Percentiles rank a stretch among this genome's conserved stretches.
Evolutionary conservation across 2,329 filamentous ascomycete species (phyloP).

Genomic region (Epichloe festucae): DNA sequence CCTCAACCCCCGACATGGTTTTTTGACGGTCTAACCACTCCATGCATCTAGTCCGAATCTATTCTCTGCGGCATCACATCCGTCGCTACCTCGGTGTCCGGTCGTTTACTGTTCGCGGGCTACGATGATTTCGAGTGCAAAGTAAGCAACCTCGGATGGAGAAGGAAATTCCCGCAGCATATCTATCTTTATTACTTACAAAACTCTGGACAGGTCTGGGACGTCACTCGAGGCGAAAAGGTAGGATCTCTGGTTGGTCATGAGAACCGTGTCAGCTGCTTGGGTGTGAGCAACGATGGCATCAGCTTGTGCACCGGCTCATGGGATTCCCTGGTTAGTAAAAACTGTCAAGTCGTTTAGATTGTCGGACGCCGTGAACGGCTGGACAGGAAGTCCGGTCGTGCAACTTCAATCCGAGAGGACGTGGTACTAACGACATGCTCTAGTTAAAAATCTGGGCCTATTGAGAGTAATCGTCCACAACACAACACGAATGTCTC

Average conservation of each 20-base stretch:
- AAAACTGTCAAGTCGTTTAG: background rate
- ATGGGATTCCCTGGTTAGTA: conserved; percentile 93
- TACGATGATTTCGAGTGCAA: conserved; percentile 99
- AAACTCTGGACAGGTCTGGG: conserved; percentile 65
- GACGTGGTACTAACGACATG: conserved; percentile 7
- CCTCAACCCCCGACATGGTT: background rate
- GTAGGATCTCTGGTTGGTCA: conserved; percentile 94
- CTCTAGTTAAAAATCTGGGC: conserved; percentile 76
- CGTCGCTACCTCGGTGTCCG: conserved; percentile 93
- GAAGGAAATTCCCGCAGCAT: background rate
- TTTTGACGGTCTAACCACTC: conserved; percentile 8
- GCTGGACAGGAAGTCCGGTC: background rate
- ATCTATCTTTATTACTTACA: conserved; percentile 5
- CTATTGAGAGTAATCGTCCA: conserved; percentile 38
- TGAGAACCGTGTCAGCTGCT: conserved; percentile 96
- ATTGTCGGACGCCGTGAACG: background rate
- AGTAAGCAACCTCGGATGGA: conserved; percentile 36
- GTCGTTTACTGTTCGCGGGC: conserved; percentile 85
- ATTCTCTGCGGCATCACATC: conserved; percentile 97
- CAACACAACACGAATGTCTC: conserved; percentile 12
- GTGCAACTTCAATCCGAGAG: background rate
- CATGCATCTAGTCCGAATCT: conserved; percentile 63
- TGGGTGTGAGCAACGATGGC: conserved; percentile 97
- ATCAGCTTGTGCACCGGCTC: conserved; percentile 99
- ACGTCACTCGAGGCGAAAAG: conserved; percentile 90